phyloP scores from a whole-genome alignment of 1,284 basidiomycete species.

The Marasmius fiardii region DNA sequence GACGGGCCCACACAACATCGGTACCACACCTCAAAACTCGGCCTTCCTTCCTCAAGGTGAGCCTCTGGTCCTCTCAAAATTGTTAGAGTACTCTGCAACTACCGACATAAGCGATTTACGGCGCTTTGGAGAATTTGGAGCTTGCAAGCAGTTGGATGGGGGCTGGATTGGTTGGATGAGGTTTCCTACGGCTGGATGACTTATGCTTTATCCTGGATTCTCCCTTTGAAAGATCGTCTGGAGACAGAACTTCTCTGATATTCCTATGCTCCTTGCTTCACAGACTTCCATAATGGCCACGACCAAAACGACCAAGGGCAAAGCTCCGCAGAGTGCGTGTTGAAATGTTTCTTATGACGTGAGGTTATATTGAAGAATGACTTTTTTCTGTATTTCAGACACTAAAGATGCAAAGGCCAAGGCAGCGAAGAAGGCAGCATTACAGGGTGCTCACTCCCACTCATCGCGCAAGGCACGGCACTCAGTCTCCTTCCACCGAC shows the following conservation, averaged over 20 bases:
- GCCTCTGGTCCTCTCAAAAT: background rate
- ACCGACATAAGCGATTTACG: no score
- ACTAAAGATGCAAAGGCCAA: constrained; percentile 76
- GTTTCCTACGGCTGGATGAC: background rate
- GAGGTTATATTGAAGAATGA: background rate
- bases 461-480: constrained; percentile 82
- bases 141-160: background rate
- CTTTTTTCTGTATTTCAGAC: background rate
- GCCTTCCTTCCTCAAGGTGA: background rate
- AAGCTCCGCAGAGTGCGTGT: constrained; percentile 47
- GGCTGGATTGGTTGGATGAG: background rate
- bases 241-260: background rate
- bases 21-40: background rate
- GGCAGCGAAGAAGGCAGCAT: constrained; percentile 94
- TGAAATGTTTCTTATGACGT: background rate
- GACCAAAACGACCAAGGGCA: constrained; percentile 61
- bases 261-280: background rate
- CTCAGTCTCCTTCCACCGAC: constrained; percentile 93
- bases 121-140: background rate
- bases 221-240: background rate
- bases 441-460: constrained; percentile 82
- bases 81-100: background rate
- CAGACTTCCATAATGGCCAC: constrained; percentile 45
- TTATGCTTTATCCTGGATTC: background rate
- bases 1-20: background rate